A percentile compares a stretch with the other conserved stretches of the same genome.
Conservation (phyloP, 345 rosid species). For the Balakata baccata region DNA sequence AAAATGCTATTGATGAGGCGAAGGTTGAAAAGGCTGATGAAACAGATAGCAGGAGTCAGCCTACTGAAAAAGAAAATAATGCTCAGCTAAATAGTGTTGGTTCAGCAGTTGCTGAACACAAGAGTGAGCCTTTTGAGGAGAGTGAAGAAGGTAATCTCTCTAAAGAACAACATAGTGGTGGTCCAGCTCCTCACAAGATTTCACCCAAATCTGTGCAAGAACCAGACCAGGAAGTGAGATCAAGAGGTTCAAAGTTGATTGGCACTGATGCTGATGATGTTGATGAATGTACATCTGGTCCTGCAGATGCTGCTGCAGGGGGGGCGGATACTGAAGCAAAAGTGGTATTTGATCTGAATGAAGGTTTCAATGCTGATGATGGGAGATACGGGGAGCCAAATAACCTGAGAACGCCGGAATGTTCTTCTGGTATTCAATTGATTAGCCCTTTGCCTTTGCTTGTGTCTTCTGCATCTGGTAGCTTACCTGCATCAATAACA, state of each 20-base stretch:
- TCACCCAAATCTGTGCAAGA: conserved; percentile 21
- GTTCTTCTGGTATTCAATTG: conserved; percentile 42
- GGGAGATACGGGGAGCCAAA: conserved; percentile 40
- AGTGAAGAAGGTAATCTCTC: conserved; percentile 23
- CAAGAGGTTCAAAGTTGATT: conserved; percentile 32
- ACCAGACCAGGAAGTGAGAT: conserved; percentile 26
- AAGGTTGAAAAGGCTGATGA: conserved; percentile 32
- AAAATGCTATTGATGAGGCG: conserved; percentile 22
- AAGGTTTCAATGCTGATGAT: conserved; percentile 67
- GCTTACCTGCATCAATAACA: conserved; percentile 62
- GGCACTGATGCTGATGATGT: conserved; percentile 41
- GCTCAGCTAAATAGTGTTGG: neutral
- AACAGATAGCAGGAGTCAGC: conserved; percentile 15
- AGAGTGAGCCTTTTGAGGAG: conserved; percentile 30
- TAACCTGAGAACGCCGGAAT: conserved; percentile 33
- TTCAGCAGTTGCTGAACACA: conserved; percentile 23
- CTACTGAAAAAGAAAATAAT: conserved; percentile 28
- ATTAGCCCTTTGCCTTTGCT: conserved; percentile 39
- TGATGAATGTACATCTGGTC: conserved; percentile 38
- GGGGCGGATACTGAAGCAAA: conserved; percentile 47
- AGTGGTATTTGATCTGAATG: conserved; percentile 80
- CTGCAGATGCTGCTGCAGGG: conserved; percentile 27
- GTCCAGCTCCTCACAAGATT: conserved; percentile 15
- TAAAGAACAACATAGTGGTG: conserved; percentile 16
- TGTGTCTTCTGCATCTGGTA: conserved; percentile 42